Evolutionary conservation across 2,329 filamentous ascomycete genomes (phyloP).

Genomic region (Ophiostoma tasmaniense): DNA sequence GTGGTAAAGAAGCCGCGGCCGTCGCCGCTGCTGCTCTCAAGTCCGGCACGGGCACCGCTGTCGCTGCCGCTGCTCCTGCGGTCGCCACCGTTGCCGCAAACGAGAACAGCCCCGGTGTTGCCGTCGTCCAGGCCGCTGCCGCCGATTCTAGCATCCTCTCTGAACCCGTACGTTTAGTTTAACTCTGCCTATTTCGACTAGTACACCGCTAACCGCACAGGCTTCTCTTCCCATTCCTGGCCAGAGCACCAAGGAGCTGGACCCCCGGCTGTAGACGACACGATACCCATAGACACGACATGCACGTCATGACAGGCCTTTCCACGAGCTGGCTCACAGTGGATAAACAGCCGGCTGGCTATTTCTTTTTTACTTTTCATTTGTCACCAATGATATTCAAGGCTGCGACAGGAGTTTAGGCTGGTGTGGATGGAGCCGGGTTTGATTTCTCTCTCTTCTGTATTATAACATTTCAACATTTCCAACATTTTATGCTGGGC

Average conservation of each 20-base stretch:
- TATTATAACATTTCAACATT: neutral
- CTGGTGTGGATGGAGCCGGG: neutral
- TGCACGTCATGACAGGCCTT: neutral
- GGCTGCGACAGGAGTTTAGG: neutral
- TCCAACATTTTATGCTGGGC: neutral
- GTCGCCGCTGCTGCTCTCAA: neutral
- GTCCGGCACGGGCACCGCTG: neutral
- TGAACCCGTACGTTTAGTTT: conserved; percentile 6
- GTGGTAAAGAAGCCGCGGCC: neutral
- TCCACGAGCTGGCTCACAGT: conserved; percentile 1
- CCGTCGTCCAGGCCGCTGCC: conserved; percentile 3
- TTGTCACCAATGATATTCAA: neutral
- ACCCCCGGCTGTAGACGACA: neutral
- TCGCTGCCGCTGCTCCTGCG: neutral
- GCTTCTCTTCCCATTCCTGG: neutral
- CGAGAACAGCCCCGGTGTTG: conserved; percentile 2
- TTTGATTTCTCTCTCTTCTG: neutral
- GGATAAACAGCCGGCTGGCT: neutral
- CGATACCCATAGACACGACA: neutral
- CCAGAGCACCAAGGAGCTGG: neutral
- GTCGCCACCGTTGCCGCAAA: neutral
- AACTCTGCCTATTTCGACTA: neutral
- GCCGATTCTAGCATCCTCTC: conserved; percentile 8
- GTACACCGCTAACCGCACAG: neutral
- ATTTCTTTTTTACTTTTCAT: neutral